Evolutionary conservation across 306 rosid genomes (phyloP).

Genomic region (Trifolium dubium): DNA sequence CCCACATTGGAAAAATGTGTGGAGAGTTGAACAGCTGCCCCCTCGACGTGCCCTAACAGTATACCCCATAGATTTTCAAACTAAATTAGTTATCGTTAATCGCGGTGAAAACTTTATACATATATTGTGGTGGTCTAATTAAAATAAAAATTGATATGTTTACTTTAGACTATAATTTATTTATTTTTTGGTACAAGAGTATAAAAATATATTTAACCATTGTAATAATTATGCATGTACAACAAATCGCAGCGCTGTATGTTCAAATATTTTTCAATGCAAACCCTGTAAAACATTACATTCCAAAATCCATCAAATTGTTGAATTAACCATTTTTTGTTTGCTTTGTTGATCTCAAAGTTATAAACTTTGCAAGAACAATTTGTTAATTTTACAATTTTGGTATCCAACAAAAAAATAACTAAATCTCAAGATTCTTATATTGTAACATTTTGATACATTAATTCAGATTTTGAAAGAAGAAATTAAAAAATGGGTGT

Average conservation of each 20-base stretch:
- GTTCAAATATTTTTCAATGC: slow-evolving; percentile 1
- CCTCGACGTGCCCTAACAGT: too few relatives aligned
- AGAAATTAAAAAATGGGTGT: slow-evolving; percentile 64
- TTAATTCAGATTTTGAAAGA: not conserved
- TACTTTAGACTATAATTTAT: too few relatives aligned
- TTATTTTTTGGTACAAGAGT: too few relatives aligned
- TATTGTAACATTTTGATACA: slow-evolving; percentile 31
- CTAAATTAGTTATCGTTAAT: too few relatives aligned
- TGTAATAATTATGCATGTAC: too few relatives aligned
- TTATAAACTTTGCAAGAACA: slow-evolving; percentile 35
- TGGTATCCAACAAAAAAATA: slow-evolving; percentile 41
- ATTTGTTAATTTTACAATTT: slow-evolving; percentile 41
- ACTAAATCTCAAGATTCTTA: slow-evolving; percentile 43
- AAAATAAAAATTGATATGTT: too few relatives aligned
- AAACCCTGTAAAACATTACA: not conserved
- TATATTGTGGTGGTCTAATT: too few relatives aligned
- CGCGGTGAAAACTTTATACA: too few relatives aligned
- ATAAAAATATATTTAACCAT: too few relatives aligned
- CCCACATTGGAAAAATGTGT: too few relatives aligned
- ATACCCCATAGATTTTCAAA: too few relatives aligned
- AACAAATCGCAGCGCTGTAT: not conserved
- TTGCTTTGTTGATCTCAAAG: slow-evolving; percentile 7
- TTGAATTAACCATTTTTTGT: slow-evolving; percentile 18
- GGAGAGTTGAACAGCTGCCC: too few relatives aligned
- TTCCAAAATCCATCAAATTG: slow-evolving; percentile 7